Conservation (phyloP, 2,329 filamentous ascomycete species). For the Cryphonectria nitschkei region DNA sequence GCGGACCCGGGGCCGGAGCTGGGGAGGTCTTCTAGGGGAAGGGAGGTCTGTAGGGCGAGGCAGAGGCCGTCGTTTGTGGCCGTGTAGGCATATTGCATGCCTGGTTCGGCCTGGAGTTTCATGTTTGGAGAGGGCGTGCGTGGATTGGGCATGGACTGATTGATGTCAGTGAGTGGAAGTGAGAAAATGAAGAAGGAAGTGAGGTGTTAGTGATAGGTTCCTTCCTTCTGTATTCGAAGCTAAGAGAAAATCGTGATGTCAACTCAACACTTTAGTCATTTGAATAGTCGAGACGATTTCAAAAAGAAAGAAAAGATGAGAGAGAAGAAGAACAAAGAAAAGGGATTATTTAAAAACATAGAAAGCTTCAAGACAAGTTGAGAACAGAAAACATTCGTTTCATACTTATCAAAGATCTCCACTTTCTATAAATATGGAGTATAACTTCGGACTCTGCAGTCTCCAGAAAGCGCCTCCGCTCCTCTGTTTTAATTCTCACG, state of each 20-base stretch:
- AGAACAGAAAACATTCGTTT: constrained; percentile 4
- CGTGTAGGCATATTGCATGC: constrained; percentile 37
- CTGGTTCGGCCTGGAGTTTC: constrained; percentile 26
- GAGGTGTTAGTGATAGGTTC: neutral
- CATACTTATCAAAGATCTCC: constrained; percentile 6
- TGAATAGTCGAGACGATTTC: neutral
- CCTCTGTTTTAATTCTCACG: neutral
- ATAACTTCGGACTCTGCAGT: constrained; percentile 16
- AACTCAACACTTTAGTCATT: neutral
- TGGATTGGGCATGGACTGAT: neutral
- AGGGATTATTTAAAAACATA: neutral
- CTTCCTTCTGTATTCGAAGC: neutral
- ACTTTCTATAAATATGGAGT: neutral
- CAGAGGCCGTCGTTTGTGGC: constrained; percentile 40
- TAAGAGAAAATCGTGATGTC: neutral
- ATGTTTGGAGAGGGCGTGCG: constrained; percentile 1
- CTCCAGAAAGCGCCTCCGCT: neutral
- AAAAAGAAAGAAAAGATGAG: too few relatives aligned
- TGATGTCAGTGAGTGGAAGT: neutral
- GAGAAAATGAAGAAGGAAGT: neutral
- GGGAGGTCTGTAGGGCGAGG: constrained; percentile 42
- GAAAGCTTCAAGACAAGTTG: neutral
- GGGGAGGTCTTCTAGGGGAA: constrained; percentile 32
- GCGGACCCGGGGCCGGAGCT: constrained; percentile 16
- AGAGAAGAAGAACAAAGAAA: neutral